Conservation (phyloP, 768 basidiomycete species). For the Melanogaster broomeanus region DNA sequence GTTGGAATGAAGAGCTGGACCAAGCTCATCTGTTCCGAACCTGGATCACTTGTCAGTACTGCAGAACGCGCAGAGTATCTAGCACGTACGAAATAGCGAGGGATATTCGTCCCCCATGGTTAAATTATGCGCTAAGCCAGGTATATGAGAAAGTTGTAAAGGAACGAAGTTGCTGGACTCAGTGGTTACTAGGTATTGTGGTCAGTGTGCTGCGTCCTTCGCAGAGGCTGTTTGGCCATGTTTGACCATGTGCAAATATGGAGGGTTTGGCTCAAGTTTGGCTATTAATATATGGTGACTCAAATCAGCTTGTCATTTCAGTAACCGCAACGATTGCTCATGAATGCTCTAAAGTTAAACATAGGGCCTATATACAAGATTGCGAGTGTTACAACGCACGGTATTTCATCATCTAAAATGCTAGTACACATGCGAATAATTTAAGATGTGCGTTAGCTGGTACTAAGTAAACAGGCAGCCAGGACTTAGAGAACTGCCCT, state of each 20-base stretch:
- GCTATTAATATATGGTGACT: not conserved
- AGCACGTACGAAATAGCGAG: constrained; percentile 69
- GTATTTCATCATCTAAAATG: no score
- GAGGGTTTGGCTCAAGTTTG: not conserved
- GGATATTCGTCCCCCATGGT: constrained; percentile 80
- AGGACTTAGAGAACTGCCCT: not conserved
- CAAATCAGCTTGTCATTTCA: no score
- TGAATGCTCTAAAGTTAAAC: no score
- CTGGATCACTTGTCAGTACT: constrained; percentile 40
- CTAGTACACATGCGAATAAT: no score
- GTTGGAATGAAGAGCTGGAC: constrained; percentile 96
- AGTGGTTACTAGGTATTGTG: no score
- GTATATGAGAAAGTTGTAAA: not conserved
- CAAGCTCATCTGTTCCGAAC: constrained; percentile 97
- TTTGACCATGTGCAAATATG: constrained; percentile 12
- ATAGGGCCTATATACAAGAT: no score
- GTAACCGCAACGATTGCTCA: no score
- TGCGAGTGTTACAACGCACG: no score
- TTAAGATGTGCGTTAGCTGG: no score
- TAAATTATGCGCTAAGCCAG: not conserved
- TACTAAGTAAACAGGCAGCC: no score
- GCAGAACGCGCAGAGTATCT: not conserved
- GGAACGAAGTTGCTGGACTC: not conserved
- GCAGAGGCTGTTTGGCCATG: constrained; percentile 16
- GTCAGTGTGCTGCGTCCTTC: no score